These are phyloP conservation scores for Ascoidea asiatica DNA, from an alignment of 805 yeast species.

Conservation along the genomic window DNA sequence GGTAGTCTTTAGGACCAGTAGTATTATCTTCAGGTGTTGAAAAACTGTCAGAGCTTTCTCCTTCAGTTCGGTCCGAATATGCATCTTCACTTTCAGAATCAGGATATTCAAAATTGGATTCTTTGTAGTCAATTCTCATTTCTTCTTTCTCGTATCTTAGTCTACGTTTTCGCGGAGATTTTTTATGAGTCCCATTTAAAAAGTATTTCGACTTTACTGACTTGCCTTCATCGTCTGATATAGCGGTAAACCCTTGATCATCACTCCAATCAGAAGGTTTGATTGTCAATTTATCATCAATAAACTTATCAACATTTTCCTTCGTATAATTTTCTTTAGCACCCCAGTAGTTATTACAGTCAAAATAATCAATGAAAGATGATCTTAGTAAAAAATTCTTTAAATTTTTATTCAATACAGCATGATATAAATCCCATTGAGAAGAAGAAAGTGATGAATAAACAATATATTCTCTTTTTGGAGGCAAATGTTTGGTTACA, in stretches of 20 bases:
- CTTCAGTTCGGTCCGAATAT: constrained; percentile 4
- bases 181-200: constrained; percentile 2
- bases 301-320: constrained; percentile 26
- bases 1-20: background rate
- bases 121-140: constrained; percentile 4
- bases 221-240: constrained; percentile 4
- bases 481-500: constrained; percentile 52
- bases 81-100: constrained; percentile 14
- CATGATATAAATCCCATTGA: constrained; percentile 52
- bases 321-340: constrained; percentile 10
- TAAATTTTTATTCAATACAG: constrained; percentile 31
- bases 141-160: constrained; percentile 1
- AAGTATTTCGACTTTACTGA: constrained; percentile 1
- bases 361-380: constrained; percentile 37
- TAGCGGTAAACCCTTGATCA: no score
- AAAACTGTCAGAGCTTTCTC: no score
- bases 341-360: constrained; percentile 20
- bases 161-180: background rate
- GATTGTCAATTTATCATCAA: constrained; percentile 24
- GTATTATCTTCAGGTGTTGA: constrained; percentile 3
- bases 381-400: constrained; percentile 30
- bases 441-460: constrained; percentile 51
- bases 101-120: background rate
- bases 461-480: constrained; percentile 79
- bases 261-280: constrained; percentile 16